These are phyloP conservation scores for Knoxdaviesia capensis DNA, from an alignment of 2,329 filamentous ascomycete species.

Conservation along the genomic window DNA sequence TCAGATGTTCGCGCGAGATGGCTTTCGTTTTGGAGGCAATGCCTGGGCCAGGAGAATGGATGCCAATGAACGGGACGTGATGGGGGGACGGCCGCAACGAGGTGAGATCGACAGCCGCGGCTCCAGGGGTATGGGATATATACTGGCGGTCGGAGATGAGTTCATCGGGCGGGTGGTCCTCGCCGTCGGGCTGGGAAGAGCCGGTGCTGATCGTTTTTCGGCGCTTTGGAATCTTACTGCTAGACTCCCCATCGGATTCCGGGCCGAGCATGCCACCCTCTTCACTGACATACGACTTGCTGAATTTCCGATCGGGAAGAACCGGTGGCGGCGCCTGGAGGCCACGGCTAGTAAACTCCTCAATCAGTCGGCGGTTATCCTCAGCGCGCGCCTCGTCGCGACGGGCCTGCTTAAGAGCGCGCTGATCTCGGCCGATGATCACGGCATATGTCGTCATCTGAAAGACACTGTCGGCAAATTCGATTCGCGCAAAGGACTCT, in stretches of 20 bases:
- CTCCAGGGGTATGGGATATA: slow-evolving; percentile 37
- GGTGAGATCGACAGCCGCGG: slow-evolving; percentile 36
- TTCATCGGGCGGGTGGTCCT: slow-evolving; percentile 17
- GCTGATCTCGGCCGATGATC: slow-evolving; percentile 51
- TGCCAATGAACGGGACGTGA: slow-evolving; percentile 45
- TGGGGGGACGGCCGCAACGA: slow-evolving; percentile 38
- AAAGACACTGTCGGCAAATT: slow-evolving; percentile 57
- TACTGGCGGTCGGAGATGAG: slow-evolving; percentile 38
- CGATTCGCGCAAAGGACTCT: slow-evolving; percentile 38
- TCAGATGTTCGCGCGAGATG: slow-evolving; percentile 55
- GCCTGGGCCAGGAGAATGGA: slow-evolving; percentile 47
- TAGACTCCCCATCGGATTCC: slow-evolving; percentile 34
- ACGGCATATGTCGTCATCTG: slow-evolving; percentile 60
- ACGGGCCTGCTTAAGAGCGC: slow-evolving; percentile 33
- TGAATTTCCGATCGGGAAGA: slow-evolving; percentile 32
- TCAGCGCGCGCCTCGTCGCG: slow-evolving; percentile 27
- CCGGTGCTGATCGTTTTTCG: slow-evolving; percentile 24
- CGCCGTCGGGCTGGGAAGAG: slow-evolving; percentile 20
- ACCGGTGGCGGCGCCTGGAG: slow-evolving; percentile 30
- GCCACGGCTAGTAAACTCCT: slow-evolving; percentile 25
- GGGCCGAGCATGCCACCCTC: slow-evolving; percentile 49
- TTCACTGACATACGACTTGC: slow-evolving; percentile 47
- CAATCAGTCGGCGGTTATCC: slow-evolving; percentile 20
- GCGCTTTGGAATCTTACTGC: slow-evolving; percentile 23
- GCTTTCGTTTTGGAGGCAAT: slow-evolving; percentile 45